These are phyloP conservation scores for Diplogelasinospora grovesii DNA, from an alignment of 495 filamentous ascomycete species.

Conservation along the genomic window DNA sequence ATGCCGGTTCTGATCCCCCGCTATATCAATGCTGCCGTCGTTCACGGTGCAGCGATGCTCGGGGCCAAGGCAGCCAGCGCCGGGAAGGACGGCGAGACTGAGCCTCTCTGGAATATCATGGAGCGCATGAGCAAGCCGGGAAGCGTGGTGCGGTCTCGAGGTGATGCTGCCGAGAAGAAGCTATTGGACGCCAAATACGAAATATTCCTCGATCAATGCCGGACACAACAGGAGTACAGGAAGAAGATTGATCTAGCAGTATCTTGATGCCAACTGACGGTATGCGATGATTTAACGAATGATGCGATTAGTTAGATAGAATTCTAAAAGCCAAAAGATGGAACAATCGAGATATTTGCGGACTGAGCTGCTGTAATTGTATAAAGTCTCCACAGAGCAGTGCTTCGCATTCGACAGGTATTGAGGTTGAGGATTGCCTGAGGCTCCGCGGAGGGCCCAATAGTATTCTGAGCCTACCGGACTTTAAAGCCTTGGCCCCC, in stretches of 20 bases:
- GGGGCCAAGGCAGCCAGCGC: constrained; percentile 89
- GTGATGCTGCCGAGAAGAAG: constrained; percentile 64
- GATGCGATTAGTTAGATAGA: too few species aligned
- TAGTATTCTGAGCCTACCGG: too few species aligned
- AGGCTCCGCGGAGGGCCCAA: too few species aligned
- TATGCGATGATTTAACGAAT: not conserved
- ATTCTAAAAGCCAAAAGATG: too few species aligned
- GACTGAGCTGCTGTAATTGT: too few species aligned
- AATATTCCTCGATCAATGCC: constrained; percentile 71
- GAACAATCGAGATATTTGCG: too few species aligned
- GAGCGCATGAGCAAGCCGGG: constrained; percentile 93
- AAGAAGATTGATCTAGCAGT: constrained; percentile 59
- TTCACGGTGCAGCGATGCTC: constrained; percentile 94
- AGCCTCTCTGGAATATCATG: constrained; percentile 93
- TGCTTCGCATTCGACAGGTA: too few species aligned
- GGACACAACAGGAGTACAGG: constrained; percentile 67
- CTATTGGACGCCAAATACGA: constrained; percentile 80
- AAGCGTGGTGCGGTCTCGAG: constrained; percentile 66
- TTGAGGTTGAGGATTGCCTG: too few species aligned
- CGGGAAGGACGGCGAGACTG: constrained; percentile 66
- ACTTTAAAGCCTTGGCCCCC: too few species aligned
- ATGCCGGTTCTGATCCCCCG: constrained; percentile 88
- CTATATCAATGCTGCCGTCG: constrained; percentile 93
- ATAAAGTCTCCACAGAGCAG: too few species aligned
- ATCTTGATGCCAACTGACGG: constrained; percentile 7